A percentile compares a stretch with the other conserved stretches of the same genome.
These are phyloP conservation scores for Fusarium lateritium DNA, from an alignment of 2,329 filamentous ascomycete genomes.

Conservation along the genomic window DNA sequence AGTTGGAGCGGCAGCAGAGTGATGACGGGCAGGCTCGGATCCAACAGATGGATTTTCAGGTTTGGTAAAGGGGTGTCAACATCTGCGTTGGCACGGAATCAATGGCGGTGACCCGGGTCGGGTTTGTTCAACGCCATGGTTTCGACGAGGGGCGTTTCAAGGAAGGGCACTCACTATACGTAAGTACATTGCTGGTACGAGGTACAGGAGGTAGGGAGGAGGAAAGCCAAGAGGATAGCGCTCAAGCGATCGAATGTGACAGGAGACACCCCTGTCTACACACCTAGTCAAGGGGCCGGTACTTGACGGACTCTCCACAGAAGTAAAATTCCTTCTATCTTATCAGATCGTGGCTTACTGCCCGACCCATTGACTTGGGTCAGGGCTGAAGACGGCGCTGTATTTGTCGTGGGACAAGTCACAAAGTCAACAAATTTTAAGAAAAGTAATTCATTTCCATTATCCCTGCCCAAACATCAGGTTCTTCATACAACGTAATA, in stretches of 20 bases:
- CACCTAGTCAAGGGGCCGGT: constrained; percentile 24
- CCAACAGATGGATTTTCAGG: constrained; percentile 47
- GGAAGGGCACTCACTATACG: constrained; percentile 10
- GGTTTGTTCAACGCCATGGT: constrained; percentile 8
- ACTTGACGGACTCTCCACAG: constrained; percentile 42
- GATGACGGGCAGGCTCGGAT: constrained; percentile 43
- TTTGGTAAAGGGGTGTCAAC: constrained; percentile 39
- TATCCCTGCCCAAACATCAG: constrained; percentile 15
- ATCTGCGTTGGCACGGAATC: constrained; percentile 18
- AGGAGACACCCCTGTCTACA: constrained; percentile 20
- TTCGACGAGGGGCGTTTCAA: constrained; percentile 13
- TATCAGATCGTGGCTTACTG: constrained; percentile 48
- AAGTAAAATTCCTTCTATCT: constrained; percentile 44
- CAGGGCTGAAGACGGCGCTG: constrained; percentile 28
- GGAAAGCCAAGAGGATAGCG: constrained; percentile 1
- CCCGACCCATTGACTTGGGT: constrained; percentile 36
- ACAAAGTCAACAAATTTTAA: background rate
- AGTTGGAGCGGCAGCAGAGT: constrained; percentile 30
- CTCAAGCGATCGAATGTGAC: constrained; percentile 29
- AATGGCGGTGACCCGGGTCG: constrained; percentile 10
- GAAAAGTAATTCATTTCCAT: constrained; percentile 26
- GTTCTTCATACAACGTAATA: constrained; percentile 1
- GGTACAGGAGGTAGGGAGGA: background rate
- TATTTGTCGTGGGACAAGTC: constrained; percentile 20
- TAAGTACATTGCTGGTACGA: constrained; percentile 12